Evolutionary conservation across 495 filamentous ascomycete species (phyloP).

Genomic region (Evansstolkia leycettana): DNA sequence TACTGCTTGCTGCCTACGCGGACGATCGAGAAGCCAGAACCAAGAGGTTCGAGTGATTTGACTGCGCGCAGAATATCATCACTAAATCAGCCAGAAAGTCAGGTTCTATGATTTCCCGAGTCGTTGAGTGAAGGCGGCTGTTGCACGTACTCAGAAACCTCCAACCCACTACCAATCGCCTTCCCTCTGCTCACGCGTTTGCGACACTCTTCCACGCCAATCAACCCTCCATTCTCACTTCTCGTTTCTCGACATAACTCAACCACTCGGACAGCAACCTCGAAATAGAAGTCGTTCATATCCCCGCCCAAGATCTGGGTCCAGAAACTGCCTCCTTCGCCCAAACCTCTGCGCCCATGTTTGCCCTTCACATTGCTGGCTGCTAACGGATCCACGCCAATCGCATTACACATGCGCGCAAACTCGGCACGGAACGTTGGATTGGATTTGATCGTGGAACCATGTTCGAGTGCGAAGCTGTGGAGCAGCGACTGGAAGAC

Average conservation of each 20-base stretch:
- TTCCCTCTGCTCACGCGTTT: conserved; percentile 57
- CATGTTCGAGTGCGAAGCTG: conserved; percentile 88
- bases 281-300: conserved; percentile 98
- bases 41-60: conserved; percentile 73
- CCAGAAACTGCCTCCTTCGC: conserved; percentile 63
- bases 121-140: not conserved
- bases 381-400: conserved; percentile 87
- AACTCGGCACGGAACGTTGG: conserved; percentile 93
- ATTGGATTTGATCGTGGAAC: conserved; percentile 87
- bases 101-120: too few relatives aligned
- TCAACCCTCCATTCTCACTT: conserved; percentile 82
- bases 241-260: conserved; percentile 83
- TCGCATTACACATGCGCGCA: conserved; percentile 93
- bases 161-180: conserved; percentile 55
- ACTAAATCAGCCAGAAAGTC: conserved; percentile 19
- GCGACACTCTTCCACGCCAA: conserved; percentile 71
- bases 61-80: conserved; percentile 91
- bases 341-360: conserved; percentile 26
- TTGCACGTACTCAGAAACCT: conserved; percentile 51
- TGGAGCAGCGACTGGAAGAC: conserved; percentile 92
- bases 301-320: conserved; percentile 79
- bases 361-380: conserved; percentile 52
- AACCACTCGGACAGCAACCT: conserved; percentile 84
- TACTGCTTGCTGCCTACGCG: conserved; percentile 71
- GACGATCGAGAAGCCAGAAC: conserved; percentile 74